Percentiles rank a stretch among this genome's conserved stretches.
Evolutionary conservation across 1,284 basidiomycete genomes (phyloP).

Genomic region (Rhodotorula sp.): DNA sequence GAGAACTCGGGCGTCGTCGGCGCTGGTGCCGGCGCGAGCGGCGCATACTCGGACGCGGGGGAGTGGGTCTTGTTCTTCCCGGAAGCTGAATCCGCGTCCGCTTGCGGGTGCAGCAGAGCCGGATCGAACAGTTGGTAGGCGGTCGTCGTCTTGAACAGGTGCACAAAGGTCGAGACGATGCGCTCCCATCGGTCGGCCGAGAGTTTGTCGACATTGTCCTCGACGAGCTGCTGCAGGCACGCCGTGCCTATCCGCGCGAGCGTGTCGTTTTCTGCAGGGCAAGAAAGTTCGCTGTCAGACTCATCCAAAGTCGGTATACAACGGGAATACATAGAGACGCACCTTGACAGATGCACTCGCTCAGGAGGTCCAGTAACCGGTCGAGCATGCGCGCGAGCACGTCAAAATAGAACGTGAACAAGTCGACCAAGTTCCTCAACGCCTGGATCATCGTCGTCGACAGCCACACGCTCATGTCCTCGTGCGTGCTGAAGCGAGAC

Average conservation of each 20-base stretch:
- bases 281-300: not conserved
- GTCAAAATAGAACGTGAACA: slow-evolving; percentile 95
- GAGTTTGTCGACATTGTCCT: slow-evolving; percentile 88
- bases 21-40: slow-evolving; percentile 50
- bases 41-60: slow-evolving; percentile 61
- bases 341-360: slow-evolving; percentile 99
- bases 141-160: slow-evolving; percentile 94
- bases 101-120: slow-evolving; percentile 59
- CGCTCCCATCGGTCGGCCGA: slow-evolving; percentile 83
- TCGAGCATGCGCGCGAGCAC: slow-evolving; percentile 86
- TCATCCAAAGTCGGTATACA: not conserved
- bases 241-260: slow-evolving; percentile 96
- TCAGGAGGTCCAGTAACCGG: slow-evolving; percentile 85
- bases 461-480: slow-evolving; percentile 99
- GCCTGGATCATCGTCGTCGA: slow-evolving; percentile 99
- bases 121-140: slow-evolving; percentile 97
- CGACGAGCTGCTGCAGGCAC: slow-evolving; percentile 92
- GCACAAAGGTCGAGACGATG: slow-evolving; percentile 89
- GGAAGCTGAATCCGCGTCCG: slow-evolving; percentile 13
- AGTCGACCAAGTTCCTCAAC: slow-evolving; percentile 87
- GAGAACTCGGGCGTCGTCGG: slow-evolving; percentile 24
- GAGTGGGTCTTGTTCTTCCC: slow-evolving; percentile 3
- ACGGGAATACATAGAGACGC: slow-evolving; percentile 36
- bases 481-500: slow-evolving; percentile 88
- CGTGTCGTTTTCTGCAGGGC: slow-evolving; percentile 85